A percentile compares a stretch with the other conserved stretches of the same genome.
phyloP scores from a whole-genome alignment of 345 rosid genomes.

The Eucalyptus brandiana region DNA sequence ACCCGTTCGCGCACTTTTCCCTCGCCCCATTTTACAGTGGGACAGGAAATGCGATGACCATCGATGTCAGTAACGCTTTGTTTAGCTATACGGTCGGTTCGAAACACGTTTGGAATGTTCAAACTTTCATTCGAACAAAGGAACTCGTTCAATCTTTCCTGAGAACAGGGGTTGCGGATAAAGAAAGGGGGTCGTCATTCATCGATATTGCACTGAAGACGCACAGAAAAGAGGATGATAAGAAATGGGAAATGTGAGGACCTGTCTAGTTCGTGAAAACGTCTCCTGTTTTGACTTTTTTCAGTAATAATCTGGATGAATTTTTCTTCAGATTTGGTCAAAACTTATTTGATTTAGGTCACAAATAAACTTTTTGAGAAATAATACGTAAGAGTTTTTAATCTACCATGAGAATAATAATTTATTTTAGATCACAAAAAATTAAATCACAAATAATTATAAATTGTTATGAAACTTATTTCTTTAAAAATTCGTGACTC shows the following conservation, averaged over 20 bases:
- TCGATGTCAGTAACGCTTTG: background rate
- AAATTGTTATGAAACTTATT: accelerated
- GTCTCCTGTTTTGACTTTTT: background rate
- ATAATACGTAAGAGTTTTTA: too few relatives aligned
- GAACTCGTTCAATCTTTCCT: background rate
- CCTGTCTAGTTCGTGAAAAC: background rate
- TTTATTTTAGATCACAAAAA: too few relatives aligned
- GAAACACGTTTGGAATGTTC: background rate
- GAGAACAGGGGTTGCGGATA: background rate
- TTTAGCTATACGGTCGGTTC: background rate
- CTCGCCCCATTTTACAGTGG: background rate
- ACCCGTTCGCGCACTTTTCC: background rate
- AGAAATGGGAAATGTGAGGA: background rate
- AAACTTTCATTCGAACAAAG: background rate
- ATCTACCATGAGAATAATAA: too few relatives aligned
- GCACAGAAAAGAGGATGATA: background rate
- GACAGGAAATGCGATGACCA: background rate
- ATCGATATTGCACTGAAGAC: background rate
- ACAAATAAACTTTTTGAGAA: too few relatives aligned
- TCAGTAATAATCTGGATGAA: background rate
- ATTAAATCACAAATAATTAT: too few relatives aligned
- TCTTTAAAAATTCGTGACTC: too few relatives aligned
- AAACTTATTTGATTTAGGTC: background rate
- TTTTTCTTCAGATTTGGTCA: background rate
- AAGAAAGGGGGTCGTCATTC: background rate